Percentiles rank a stretch among this genome's conserved stretches.
These are phyloP conservation scores for Hirschioporus abietinus DNA, from an alignment of 768 basidiomycete genomes.

Conservation along the genomic window DNA sequence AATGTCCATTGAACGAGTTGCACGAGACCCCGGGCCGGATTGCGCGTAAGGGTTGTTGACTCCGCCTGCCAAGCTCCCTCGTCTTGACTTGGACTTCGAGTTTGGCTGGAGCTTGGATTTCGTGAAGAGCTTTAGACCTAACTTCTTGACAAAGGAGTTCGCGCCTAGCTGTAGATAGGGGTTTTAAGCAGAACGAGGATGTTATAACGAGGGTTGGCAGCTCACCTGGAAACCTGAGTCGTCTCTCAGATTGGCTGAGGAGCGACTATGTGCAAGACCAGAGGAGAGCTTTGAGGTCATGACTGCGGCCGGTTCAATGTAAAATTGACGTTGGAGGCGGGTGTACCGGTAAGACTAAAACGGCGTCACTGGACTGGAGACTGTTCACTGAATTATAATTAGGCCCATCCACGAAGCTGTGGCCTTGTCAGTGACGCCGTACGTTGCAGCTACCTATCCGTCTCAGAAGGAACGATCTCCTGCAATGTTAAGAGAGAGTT, in stretches of 20 bases:
- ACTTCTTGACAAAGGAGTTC: constrained; percentile 2
- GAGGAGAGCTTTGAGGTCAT: background rate
- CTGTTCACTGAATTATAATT: background rate
- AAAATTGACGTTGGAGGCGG: background rate
- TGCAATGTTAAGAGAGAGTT: background rate
- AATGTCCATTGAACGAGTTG: constrained; percentile 3
- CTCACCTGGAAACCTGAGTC: background rate
- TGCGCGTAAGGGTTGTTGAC: constrained; percentile 1
- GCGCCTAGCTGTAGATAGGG: background rate
- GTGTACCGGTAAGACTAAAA: background rate
- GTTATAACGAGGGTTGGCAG: background rate
- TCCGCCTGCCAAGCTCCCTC: background rate
- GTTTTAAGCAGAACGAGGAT: background rate
- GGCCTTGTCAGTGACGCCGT: background rate
- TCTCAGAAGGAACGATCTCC: background rate
- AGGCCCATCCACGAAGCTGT: background rate
- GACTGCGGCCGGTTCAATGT: background rate
- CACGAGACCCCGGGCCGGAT: background rate
- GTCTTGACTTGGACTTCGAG: background rate
- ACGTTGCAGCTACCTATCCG: background rate
- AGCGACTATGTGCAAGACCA: background rate
- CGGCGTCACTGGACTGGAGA: background rate
- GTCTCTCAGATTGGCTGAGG: background rate
- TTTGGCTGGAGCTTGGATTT: background rate
- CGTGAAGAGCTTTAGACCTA: background rate